Evolutionary conservation across 73 alveolate species (phyloP).

Genomic region (Paraurostyla sp.): DNA sequence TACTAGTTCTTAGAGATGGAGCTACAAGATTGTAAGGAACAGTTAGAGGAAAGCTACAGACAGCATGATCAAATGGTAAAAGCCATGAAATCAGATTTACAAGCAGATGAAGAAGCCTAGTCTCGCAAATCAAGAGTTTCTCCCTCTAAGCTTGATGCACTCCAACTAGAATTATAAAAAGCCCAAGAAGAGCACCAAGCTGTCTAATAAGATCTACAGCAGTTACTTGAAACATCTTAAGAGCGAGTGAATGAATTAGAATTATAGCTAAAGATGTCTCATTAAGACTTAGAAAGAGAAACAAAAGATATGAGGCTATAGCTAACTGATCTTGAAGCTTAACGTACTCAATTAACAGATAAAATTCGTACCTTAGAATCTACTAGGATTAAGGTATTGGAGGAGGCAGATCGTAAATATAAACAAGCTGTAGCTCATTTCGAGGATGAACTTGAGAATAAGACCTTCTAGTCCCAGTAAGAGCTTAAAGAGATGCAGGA

Average conservation of each 20-base stretch:
- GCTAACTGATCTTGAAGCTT: constrained; percentile 23
- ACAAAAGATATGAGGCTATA: background rate
- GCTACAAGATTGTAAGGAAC: constrained; percentile 44
- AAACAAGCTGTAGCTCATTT: background rate
- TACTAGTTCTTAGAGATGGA: constrained; percentile 65
- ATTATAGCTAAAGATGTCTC: constrained; percentile 38
- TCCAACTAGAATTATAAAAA: background rate
- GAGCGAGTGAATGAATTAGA: constrained; percentile 49
- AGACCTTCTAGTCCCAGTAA: constrained; percentile 21
- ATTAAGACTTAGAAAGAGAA: constrained; percentile 52
- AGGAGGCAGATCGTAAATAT: constrained; percentile 60
- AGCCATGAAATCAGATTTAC: constrained; percentile 54
- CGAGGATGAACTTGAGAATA: constrained; percentile 73
- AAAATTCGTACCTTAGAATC: constrained; percentile 45
- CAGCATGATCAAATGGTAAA: constrained; percentile 70
- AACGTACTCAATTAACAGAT: background rate
- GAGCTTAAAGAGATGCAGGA: constrained; percentile 71
- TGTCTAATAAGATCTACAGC: background rate
- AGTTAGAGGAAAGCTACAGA: constrained; percentile 69
- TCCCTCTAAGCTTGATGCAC: constrained; percentile 22
- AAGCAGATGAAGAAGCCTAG: constrained; percentile 29
- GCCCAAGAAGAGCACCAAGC: background rate
- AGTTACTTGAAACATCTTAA: constrained; percentile 13
- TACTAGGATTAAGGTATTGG: constrained; percentile 12
- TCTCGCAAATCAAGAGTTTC: background rate